These are phyloP conservation scores for Hypoxylon rickii DNA, from an alignment of 495 filamentous ascomycete genomes.

Conservation along the genomic window DNA sequence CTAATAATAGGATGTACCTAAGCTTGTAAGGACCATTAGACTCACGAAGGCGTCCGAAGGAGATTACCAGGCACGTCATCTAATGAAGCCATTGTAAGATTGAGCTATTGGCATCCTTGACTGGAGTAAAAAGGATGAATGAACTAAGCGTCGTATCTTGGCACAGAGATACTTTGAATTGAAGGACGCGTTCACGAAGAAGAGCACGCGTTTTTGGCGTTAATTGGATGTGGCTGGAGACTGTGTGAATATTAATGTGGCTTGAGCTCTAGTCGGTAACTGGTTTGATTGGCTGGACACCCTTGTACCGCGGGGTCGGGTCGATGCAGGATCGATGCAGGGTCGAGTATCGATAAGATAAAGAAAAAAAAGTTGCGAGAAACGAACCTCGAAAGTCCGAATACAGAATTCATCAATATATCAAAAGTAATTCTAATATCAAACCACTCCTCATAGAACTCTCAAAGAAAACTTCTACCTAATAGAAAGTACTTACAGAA, in stretches of 20 bases:
- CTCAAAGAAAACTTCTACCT: not conserved
- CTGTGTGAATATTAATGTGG: conserved; percentile 5
- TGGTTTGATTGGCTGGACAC: conserved; percentile 10
- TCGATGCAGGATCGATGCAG: no score
- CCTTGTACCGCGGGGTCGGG: conserved; percentile 32
- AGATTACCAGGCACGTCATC: conserved; percentile 41
- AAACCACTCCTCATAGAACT: not conserved
- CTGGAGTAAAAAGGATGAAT: not conserved
- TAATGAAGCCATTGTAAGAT: conserved; percentile 28
- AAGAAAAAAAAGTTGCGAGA: conserved; percentile 24
- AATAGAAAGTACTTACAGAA: no score
- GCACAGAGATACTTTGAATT: not conserved
- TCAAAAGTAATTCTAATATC: not conserved
- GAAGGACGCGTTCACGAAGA: conserved; percentile 32
- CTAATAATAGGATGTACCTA: not conserved
- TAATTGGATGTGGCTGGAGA: conserved; percentile 41
- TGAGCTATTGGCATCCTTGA: conserved; percentile 2
- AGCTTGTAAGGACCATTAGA: not conserved
- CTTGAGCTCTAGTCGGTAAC: not conserved
- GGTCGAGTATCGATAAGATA: no score
- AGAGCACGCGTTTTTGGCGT: conserved; percentile 38
- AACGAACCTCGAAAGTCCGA: no score
- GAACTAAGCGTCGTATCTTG: no score
- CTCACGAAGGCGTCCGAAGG: conserved; percentile 48
- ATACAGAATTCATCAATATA: no score